Percentiles rank a stretch among this genome's conserved stretches.
Evolutionary conservation across 345 rosid genomes (phyloP).

Genomic region (Populus tremula): DNA sequence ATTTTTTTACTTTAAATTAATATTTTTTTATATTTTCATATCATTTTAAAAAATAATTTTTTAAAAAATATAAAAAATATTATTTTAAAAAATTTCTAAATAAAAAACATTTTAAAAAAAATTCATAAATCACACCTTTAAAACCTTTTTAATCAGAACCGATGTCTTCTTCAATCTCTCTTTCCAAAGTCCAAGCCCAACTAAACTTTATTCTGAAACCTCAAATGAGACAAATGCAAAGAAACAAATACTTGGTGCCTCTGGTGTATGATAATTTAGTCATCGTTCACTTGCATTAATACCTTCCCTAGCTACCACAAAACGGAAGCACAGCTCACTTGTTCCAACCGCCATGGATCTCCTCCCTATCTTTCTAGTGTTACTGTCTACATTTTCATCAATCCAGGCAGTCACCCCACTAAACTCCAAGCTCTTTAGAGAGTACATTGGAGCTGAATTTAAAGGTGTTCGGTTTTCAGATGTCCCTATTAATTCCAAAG

Average conservation of each 20-base stretch:
- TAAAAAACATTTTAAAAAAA: too few species aligned
- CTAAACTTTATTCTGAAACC: background rate
- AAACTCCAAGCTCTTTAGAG: constrained; percentile 53
- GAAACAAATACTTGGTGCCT: background rate
- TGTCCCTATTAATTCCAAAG: constrained; percentile 38
- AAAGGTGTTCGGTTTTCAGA: constrained; percentile 39
- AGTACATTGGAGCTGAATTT: constrained; percentile 57
- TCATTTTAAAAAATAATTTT: too few species aligned
- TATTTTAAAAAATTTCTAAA: too few species aligned
- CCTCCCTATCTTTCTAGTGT: constrained; percentile 14
- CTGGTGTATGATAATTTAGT: background rate
- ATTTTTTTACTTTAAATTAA: too few species aligned
- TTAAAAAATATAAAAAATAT: too few species aligned
- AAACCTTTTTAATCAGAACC: too few species aligned
- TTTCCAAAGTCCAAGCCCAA: too few species aligned
- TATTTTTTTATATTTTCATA: too few species aligned
- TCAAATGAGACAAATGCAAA: background rate
- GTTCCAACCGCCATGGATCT: constrained; percentile 20
- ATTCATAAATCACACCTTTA: too few species aligned
- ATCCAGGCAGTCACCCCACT: constrained; percentile 22
- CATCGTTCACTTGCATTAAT: constrained; percentile 7
- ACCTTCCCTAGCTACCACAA: background rate
- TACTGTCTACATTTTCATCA: constrained; percentile 18
- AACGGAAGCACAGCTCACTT: background rate
- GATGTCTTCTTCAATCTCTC: too few species aligned